Evolutionary conservation across 345 rosid genomes (phyloP), one percentile per base, ranked within the genome.

Genomic region (Linum lewisii): DNA sequence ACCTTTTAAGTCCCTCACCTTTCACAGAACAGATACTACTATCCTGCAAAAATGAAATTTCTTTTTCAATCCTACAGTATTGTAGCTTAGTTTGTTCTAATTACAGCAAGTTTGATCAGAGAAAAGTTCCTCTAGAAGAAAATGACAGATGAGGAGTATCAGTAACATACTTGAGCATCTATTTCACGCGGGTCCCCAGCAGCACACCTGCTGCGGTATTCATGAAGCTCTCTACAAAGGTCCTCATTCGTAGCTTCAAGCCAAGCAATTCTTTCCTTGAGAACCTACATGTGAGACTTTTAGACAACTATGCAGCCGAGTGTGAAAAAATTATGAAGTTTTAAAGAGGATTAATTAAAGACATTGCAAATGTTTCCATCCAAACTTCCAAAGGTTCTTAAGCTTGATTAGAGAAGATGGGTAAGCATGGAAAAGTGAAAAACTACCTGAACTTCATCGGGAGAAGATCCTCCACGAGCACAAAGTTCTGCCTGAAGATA

Each of bases 401-500:
- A n/a, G n/a, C n/a, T n/a, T n/a, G n/a, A n/a, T n/a, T n/a, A n/a
- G n/a, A n/a, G n/a, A n/a, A n/a, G n/a, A n/a, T n/a, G n/a, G n/a
- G n/a, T n/a, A n/a, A n/a, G n/a, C n/a, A n/a, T n/a, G n/a, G n/a
- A n/a, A n/a, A n/a, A n/a, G n/a, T n/a, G n/a, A n/a, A n/a, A n/a
- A n/a, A 59, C 57, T 77, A 93, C 97, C 88, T 89, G 95, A 24
- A 85, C 76, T 79, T 93, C 99, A 63, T 81, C 81, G 2, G 88
- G 82, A 29, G 95, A 75, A 63, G 82, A 80, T 64, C 91, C 88
- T 3, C 80, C 88, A 42, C 94, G 87, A 51, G 88, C 86, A 58
- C 82, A 87, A 72, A 93, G 99, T 79, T 93, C 99, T 38, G 99
- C 97, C 70, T 90, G 97, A 82, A 93, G 73, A 78, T 69, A 80